Conservation (phyloP, 1,139 yeast species). For the Yamadazyma blattariae region DNA sequence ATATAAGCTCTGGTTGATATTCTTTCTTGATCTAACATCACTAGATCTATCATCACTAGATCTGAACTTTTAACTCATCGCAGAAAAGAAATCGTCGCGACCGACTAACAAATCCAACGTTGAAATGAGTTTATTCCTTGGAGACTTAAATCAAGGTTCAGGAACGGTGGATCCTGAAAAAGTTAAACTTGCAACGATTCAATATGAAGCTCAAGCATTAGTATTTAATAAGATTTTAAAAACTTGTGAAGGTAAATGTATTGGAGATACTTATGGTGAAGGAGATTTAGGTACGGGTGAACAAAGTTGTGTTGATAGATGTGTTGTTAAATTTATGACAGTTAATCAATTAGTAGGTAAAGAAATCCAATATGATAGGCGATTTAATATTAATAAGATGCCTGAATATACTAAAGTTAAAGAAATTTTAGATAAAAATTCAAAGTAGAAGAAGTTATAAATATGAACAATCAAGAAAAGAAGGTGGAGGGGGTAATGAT, state of each 20-base stretch:
- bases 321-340: constrained; percentile 70
- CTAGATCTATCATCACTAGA: too few species aligned
- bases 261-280: constrained; percentile 74
- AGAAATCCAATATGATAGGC: constrained; percentile 28
- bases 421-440: not conserved
- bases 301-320: constrained; percentile 68
- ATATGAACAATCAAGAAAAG: too few species aligned
- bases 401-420: constrained; percentile 36
- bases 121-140: constrained; percentile 63
- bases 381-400: constrained; percentile 33
- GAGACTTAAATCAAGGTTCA: constrained; percentile 37
- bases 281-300: constrained; percentile 80
- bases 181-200: constrained; percentile 69
- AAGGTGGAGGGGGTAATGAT: too few species aligned
- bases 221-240: constrained; percentile 61
- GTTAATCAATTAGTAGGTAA: constrained; percentile 63
- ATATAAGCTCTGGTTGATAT: too few species aligned
- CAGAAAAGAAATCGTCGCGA: not conserved
- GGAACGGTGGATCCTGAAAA: constrained; percentile 61
- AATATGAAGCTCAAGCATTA: constrained; percentile 67
- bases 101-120: too few species aligned
- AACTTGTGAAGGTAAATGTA: constrained; percentile 67
- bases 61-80: too few species aligned
- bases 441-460: too few species aligned
- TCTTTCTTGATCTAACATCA: too few species aligned